Conservation (phyloP, 2,329 filamentous ascomycete genomes). For the Fusarium tanahbumbuense region DNA sequence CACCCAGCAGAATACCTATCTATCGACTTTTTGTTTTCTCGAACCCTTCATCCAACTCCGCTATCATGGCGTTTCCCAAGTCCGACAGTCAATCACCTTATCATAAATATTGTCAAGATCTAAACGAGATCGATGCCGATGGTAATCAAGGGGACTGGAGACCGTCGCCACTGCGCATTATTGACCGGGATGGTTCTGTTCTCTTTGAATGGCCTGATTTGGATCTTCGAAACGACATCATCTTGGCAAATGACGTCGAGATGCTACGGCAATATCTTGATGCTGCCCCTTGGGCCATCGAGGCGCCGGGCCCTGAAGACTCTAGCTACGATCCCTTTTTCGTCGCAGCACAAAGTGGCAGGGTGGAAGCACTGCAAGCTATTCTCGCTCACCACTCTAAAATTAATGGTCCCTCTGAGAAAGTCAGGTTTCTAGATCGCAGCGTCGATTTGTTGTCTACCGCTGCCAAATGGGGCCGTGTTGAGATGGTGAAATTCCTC, state of each 20-base stretch:
- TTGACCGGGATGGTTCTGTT: not conserved
- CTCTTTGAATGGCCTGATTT: not conserved
- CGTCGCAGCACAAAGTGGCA: not conserved
- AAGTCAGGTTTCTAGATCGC: not conserved
- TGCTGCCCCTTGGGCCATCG: not conserved
- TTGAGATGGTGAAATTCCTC: not conserved
- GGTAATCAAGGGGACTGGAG: accelerated
- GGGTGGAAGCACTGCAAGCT: accelerated
- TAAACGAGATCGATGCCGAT: too few species aligned
- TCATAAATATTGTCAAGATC: too few species aligned
- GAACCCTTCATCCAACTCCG: too few species aligned
- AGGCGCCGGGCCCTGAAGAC: accelerated
- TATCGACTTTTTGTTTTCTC: too few species aligned
- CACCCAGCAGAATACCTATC: too few species aligned
- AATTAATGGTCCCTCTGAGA: accelerated
- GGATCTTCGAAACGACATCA: not conserved
- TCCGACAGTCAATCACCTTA: too few species aligned
- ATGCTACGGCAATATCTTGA: not conserved
- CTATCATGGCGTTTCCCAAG: too few species aligned
- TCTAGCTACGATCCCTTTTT: accelerated
- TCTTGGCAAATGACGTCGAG: not conserved
- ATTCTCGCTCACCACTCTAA: accelerated
- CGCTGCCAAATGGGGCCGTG: not conserved
- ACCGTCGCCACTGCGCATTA: accelerated
- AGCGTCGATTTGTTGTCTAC: not conserved